Evolutionary conservation across 208 protist genomes (phyloP), one percentile per base, ranked within the genome.

Genomic region (Trypanosomatidae sp.): DNA sequence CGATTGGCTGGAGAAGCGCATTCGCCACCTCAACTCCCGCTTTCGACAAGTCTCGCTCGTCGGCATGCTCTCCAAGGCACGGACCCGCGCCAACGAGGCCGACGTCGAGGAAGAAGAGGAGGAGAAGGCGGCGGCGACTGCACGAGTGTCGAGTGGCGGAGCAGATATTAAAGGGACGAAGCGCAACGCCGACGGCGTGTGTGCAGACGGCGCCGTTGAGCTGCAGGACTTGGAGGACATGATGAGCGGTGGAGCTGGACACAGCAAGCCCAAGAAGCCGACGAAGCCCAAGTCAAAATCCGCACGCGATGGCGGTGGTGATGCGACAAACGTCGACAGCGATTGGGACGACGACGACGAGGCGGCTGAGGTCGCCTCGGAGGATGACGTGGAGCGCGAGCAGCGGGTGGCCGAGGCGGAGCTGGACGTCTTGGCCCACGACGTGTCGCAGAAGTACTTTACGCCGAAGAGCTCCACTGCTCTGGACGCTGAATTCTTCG

Each of bases 1-100:
- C 0, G 97, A 99, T 33, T 99, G 99, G 99, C 89, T 99, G 60
- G 66, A 93, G 13, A 97, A 98, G 77, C 81, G 91, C 44, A 73
- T 99, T 22, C 84, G 89, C 39, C 88, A 96, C 72, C 85, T 86
- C 67, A 86, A 79, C 80, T 96, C 93, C 7, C 84, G 86, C 30
- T 97, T 87, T 62, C 82, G 88, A 0, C 93, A 97, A 74, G 70
- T 87, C 17, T 91, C 81, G 25, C 75, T 97, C 13, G 62, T 71
- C 1, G 74, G 82, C 10, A 85, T 97, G 89, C 80, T 97, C 41
- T 60, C 43, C 50, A 84, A 74, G 43, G 76, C 22, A 8, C 67
- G n/a, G n/a, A n/a, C n/a, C n/a, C n/a, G n/a, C n/a, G n/a, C n/a
- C n/a, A n/a, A n/a, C n/a, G n/a, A n/a, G n/a, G n/a, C n/a, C n/a